phyloP scores from a whole-genome alignment of 495 filamentous ascomycete species.

The Lepidopterella palustris region DNA sequence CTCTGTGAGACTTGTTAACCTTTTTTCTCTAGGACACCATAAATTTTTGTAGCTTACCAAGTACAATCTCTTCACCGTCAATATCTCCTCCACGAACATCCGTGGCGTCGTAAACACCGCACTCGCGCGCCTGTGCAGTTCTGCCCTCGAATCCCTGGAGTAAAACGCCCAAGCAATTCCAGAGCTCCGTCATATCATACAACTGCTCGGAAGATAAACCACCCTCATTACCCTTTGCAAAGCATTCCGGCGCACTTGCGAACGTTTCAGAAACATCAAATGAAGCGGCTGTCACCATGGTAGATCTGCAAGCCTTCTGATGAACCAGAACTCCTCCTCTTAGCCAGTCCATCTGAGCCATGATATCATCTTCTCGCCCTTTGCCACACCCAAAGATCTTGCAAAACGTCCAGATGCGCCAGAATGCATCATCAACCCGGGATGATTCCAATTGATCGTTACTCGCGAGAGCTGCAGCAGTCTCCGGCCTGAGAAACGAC shows the following conservation, averaged over 20 bases:
- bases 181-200: slow-evolving; percentile 62
- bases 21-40: background rate
- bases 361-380: slow-evolving; percentile 53
- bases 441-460: slow-evolving; percentile 44
- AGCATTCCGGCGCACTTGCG: slow-evolving; percentile 51
- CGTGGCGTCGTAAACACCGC: slow-evolving; percentile 50
- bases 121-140: slow-evolving; percentile 47
- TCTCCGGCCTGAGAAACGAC: slow-evolving; percentile 53
- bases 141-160: slow-evolving; percentile 54
- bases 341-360: slow-evolving; percentile 61
- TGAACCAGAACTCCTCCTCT: slow-evolving; percentile 50
- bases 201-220: slow-evolving; percentile 53
- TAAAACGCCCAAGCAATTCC: slow-evolving; percentile 55
- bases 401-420: slow-evolving; percentile 67
- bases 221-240: slow-evolving; percentile 52
- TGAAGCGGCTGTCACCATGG: slow-evolving; percentile 40
- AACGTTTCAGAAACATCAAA: slow-evolving; percentile 50
- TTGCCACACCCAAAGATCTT: slow-evolving; percentile 57
- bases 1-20: slow-evolving; percentile 36
- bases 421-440: slow-evolving; percentile 59
- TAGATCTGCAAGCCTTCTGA: slow-evolving; percentile 35
- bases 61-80: slow-evolving; percentile 47
- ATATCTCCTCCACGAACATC: slow-evolving; percentile 44
- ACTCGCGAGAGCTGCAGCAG: slow-evolving; percentile 49
- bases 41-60: slow-evolving; percentile 42